Conservation (phyloP, 352 stramenopile species). For the Phytophthora sansomeana region DNA sequence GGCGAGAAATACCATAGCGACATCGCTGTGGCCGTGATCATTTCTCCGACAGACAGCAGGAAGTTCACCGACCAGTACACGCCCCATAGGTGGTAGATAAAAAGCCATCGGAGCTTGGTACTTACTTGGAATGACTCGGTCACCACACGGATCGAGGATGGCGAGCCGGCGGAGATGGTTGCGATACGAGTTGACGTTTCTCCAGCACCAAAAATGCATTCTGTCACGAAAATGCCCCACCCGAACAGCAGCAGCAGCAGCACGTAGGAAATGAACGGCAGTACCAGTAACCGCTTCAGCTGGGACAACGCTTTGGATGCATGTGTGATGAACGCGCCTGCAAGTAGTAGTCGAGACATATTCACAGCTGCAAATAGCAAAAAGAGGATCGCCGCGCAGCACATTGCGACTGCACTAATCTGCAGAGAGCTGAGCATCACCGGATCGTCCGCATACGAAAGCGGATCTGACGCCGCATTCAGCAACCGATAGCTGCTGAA, state of each 20-base stretch:
- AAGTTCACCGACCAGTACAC: constrained; percentile 85
- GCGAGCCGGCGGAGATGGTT: constrained; percentile 56
- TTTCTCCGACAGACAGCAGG: constrained; percentile 72
- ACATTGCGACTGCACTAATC: constrained; percentile 62
- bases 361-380: constrained; percentile 69
- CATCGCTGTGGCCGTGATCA: constrained; percentile 77
- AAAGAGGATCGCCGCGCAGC: constrained; percentile 71
- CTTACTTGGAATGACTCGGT: constrained; percentile 78
- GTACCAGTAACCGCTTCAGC: constrained; percentile 67
- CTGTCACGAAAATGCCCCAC: constrained; percentile 76
- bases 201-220: constrained; percentile 80
- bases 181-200: constrained; percentile 66
- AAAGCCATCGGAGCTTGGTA: constrained; percentile 74
- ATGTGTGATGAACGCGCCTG: constrained; percentile 82
- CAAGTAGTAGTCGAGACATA: constrained; percentile 70
- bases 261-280: constrained; percentile 75
- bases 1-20: constrained; percentile 84
- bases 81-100: constrained; percentile 78
- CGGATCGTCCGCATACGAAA: constrained; percentile 66
- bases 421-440: constrained; percentile 77
- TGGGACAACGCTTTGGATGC: constrained; percentile 71
- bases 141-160: constrained; percentile 58
- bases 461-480: constrained; percentile 52
- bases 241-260: constrained; percentile 76
- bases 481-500: constrained; percentile 74